Percentiles rank a stretch among this genome's conserved stretches.
phyloP scores from a whole-genome alignment of 2,329 filamentous ascomycete species.

The Neopestalotiopsis rosae region DNA sequence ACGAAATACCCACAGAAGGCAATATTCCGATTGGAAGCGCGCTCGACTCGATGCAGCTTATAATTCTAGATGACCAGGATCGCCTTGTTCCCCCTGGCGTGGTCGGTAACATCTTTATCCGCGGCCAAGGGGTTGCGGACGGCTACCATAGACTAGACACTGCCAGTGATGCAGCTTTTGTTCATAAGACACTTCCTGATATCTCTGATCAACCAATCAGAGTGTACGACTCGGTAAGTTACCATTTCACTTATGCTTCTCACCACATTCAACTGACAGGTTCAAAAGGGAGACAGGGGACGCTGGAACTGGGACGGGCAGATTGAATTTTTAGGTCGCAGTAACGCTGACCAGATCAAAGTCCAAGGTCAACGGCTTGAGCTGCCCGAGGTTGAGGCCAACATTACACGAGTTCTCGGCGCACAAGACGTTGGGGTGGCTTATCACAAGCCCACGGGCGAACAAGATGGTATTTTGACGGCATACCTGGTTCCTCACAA shows the following conservation, averaged over 20 bases:
- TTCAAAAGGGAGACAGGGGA: background rate
- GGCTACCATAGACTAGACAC: background rate
- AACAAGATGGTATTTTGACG: background rate
- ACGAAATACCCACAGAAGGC: background rate
- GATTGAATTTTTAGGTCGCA: background rate
- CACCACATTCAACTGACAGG: background rate
- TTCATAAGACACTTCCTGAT: background rate
- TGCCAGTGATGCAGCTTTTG: background rate
- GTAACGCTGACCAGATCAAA: background rate
- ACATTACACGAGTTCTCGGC: background rate
- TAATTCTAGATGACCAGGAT: background rate
- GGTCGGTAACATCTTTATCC: background rate
- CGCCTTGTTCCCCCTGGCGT: background rate
- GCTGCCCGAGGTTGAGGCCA: background rate
- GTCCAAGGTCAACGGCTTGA: background rate
- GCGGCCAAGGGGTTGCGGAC: background rate
- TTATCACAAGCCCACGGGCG: background rate
- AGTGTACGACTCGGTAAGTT: background rate
- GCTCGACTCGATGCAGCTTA: background rate
- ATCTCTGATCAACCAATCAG: background rate
- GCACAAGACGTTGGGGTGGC: background rate
- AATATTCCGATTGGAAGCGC: background rate
- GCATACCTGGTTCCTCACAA: background rate
- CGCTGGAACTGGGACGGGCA: background rate
- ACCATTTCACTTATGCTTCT: background rate